Conservation (phyloP, 1,139 yeast species). For the Nakaseomyces kungkrabaensis region DNA sequence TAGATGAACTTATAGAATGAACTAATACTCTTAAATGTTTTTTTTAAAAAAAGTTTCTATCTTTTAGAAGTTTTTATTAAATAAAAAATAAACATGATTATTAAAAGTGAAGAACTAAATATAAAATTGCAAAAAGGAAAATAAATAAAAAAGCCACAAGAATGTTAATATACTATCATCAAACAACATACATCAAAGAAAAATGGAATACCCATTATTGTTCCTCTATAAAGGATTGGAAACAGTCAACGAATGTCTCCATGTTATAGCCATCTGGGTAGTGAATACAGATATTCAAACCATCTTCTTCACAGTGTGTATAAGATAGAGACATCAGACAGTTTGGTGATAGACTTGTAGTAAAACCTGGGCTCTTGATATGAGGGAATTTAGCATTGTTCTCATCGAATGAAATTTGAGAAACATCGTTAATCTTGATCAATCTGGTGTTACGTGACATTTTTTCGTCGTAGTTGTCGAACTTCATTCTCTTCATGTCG, state of each 20-base stretch:
- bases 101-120: not conserved
- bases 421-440: constrained; percentile 22
- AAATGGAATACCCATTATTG: not conserved
- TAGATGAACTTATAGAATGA: too few species aligned
- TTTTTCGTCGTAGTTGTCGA: constrained; percentile 8
- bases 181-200: not conserved
- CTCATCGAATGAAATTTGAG: constrained; percentile 12
- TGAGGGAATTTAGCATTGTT: constrained; percentile 8
- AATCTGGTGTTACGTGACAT: constrained; percentile 8
- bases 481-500: constrained; percentile 24
- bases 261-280: constrained; percentile 22
- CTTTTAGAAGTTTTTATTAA: too few species aligned
- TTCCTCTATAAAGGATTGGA: constrained; percentile 22
- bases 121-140: not conserved
- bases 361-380: constrained; percentile 18
- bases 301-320: constrained; percentile 17
- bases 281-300: constrained; percentile 24
- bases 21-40: not conserved
- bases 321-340: constrained; percentile 23
- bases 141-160: not conserved
- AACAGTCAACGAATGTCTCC: constrained; percentile 24
- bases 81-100: too few species aligned
- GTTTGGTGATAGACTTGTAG: constrained; percentile 17
- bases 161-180: not conserved
- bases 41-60: not conserved